Evolutionary conservation across 2,329 filamentous ascomycete genomes (phyloP).

Genomic region (Verticillium albo-atrum): DNA sequence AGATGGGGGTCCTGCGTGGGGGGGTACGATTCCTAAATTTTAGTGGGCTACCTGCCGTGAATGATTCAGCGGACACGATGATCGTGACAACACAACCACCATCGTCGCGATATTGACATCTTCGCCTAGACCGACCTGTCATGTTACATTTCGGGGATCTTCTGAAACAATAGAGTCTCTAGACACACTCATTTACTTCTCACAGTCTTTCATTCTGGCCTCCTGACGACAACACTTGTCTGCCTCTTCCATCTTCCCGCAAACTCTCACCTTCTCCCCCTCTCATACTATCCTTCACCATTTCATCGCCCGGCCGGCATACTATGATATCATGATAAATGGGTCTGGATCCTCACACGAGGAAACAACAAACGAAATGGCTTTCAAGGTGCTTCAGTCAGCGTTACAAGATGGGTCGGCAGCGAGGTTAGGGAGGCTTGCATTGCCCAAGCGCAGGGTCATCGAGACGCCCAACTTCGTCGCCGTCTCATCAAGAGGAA

Average conservation of each 20-base stretch:
- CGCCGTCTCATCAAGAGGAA: conserved; percentile 75
- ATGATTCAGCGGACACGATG: not conserved
- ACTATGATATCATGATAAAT: conserved; percentile 18
- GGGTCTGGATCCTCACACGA: conserved; percentile 10
- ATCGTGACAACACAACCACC: not conserved
- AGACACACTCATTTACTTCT: not conserved
- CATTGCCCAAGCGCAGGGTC: conserved; percentile 55
- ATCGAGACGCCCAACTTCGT: conserved; percentile 82
- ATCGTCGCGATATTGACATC: not conserved
- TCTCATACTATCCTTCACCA: no score
- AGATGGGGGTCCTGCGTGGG: not conserved
- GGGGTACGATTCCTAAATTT: not conserved
- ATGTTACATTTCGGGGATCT: not conserved
- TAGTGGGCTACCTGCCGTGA: not conserved
- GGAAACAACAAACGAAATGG: conserved; percentile 20
- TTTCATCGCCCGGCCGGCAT: not conserved
- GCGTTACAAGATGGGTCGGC: conserved; percentile 32
- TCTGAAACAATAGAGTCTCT: not conserved
- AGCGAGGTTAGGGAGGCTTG: conserved; percentile 65
- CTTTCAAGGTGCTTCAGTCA: conserved; percentile 44
- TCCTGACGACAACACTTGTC: not conserved
- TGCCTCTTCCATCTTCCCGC: not conserved
- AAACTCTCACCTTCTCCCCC: not conserved
- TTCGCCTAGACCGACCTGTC: not conserved
- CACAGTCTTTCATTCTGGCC: not conserved